A percentile compares a stretch with the other conserved stretches of the same genome.
Conservation (phyloP, 2,329 filamentous ascomycete genomes). For the Trichoderma oligosporum region DNA sequence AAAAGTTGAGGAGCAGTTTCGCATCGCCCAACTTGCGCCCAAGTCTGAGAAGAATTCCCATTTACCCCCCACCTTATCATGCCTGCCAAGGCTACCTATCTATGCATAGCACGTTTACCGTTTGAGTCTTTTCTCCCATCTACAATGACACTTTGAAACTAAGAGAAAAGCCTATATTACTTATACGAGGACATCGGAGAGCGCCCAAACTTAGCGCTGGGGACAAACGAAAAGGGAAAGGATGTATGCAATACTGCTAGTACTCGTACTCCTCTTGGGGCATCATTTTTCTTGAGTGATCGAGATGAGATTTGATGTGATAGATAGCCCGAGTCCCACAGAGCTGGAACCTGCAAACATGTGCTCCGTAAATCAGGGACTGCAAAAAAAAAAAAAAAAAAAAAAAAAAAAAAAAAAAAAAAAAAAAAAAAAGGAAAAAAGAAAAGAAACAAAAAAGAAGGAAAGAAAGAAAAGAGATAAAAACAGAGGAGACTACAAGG, state of each 20-base stretch:
- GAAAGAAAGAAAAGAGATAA: background rate
- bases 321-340: background rate
- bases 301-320: background rate
- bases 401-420: background rate
- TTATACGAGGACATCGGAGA: conserved; percentile 8
- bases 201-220: conserved; percentile 1
- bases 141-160: conserved; percentile 1
- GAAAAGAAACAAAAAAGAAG: background rate
- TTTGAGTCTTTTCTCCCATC: background rate
- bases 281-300: background rate
- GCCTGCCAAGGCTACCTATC: conserved; percentile 4
- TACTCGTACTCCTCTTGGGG: too few species aligned
- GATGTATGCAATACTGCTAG: too few species aligned
- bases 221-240: background rate
- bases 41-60: background rate
- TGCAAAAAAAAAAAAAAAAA: background rate
- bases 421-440: background rate
- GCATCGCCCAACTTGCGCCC: conserved; percentile 6
- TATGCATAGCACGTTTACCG: background rate
- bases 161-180: conserved; percentile 1
- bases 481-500: background rate
- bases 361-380: background rate
- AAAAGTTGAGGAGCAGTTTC: background rate
- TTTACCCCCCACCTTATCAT: background rate
- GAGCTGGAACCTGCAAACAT: background rate